Conservation (phyloP, 352 stramenopile species). For the Globisporangium nagaii region DNA sequence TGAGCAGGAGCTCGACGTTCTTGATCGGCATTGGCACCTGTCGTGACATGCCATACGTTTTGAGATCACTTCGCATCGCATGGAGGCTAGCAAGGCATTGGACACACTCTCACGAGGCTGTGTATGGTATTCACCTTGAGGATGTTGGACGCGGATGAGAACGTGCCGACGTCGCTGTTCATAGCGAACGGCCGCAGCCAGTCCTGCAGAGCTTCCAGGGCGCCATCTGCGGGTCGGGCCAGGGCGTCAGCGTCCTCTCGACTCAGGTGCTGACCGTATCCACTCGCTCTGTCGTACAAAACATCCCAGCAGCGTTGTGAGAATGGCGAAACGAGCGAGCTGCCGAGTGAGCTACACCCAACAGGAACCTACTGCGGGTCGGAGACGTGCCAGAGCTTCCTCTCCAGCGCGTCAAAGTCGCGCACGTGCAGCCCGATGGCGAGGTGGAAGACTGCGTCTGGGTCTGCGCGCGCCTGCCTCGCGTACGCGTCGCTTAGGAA, state of each 20-base stretch:
- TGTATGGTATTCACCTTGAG: constrained; percentile 17
- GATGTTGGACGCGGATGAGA: constrained; percentile 36
- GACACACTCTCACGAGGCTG: too few relatives aligned
- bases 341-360: too few relatives aligned
- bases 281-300: constrained; percentile 23
- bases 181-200: constrained; percentile 38
- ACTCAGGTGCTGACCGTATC: constrained; percentile 50
- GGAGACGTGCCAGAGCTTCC: constrained; percentile 42
- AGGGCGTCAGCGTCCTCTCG: constrained; percentile 37
- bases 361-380: constrained; percentile 41
- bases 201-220: constrained; percentile 33
- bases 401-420: constrained; percentile 52
- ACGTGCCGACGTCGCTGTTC: constrained; percentile 15
- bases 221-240: constrained; percentile 31
- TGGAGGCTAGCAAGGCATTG: too few relatives aligned
- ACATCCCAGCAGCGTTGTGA: background rate
- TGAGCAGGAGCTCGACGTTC: constrained; percentile 42
- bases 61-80: too few relatives aligned
- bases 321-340: background rate
- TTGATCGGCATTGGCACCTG: constrained; percentile 36
- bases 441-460: constrained; percentile 41
- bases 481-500: constrained; percentile 27
- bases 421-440: constrained; percentile 39
- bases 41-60: too few relatives aligned
- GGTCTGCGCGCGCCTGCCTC: constrained; percentile 19